Percentiles rank a stretch among this genome's conserved stretches.
Conservation (phyloP, 345 rosid genomes). For the Pistacia atlantica region DNA sequence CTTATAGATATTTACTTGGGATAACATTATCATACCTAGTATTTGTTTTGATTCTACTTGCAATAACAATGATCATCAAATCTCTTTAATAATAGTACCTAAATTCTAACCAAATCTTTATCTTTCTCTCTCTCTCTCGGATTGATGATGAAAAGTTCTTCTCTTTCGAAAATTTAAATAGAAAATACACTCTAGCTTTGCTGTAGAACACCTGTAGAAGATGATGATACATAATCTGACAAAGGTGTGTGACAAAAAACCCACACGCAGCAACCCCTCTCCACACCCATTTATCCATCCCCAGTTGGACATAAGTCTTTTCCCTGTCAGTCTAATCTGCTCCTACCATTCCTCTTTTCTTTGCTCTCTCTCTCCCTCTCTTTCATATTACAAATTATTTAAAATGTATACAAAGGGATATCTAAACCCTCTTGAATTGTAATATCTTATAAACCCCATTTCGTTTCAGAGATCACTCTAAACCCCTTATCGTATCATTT, state of each 20-base stretch:
- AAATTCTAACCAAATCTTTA: not conserved
- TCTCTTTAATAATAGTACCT: no score
- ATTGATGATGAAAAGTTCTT: not conserved
- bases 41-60: no score
- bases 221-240: constrained; percentile 29
- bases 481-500: no score
- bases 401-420: no score
- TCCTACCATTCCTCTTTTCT: constrained; percentile 24
- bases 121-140: not conserved
- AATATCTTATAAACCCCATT: no score
- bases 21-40: no score
- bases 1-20: no score
- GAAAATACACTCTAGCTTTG: constrained; percentile 11
- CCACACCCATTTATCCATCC: constrained; percentile 38
- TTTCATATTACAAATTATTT: no score
- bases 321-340: constrained; percentile 39
- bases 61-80: no score
- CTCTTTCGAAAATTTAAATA: not conserved
- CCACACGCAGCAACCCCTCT: constrained; percentile 31
- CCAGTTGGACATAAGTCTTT: constrained; percentile 36
- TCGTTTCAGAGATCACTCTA: no score
- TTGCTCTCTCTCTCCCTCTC: not conserved
- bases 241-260: constrained; percentile 9
- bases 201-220: constrained; percentile 20
- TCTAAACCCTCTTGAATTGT: no score